Evolutionary conservation across 176 grass and related monocot genomes (phyloP).

Genomic region (Poa annua): DNA sequence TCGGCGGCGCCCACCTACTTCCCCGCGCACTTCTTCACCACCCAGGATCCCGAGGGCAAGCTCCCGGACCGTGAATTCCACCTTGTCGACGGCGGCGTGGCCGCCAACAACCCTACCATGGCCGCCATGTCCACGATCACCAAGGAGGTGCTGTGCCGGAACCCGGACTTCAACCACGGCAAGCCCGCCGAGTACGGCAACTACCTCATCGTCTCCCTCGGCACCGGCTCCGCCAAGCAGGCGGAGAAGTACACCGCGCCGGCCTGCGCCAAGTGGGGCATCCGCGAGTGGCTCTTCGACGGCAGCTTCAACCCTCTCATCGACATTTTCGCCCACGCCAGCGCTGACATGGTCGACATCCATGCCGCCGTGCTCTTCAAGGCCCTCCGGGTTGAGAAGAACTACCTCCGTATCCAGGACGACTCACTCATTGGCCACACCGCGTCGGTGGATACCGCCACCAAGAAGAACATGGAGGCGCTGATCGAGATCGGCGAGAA

Average conservation of each 20-base stretch:
- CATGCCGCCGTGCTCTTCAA: neutral
- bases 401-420: slow-evolving; percentile 78
- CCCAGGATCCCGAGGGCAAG: neutral
- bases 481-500: slow-evolving; percentile 49
- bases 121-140: slow-evolving; percentile 46
- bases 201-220: slow-evolving; percentile 68
- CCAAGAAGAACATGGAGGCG: slow-evolving; percentile 64
- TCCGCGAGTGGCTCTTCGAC: slow-evolving; percentile 53
- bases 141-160: slow-evolving; percentile 47
- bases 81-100: slow-evolving; percentile 67
- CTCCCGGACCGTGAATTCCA: slow-evolving; percentile 29
- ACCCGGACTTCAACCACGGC: slow-evolving; percentile 46
- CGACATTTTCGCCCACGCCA: slow-evolving; percentile 66
- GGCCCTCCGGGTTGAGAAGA: slow-evolving; percentile 24
- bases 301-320: slow-evolving; percentile 53
- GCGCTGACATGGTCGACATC: slow-evolving; percentile 61
- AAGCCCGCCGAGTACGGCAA: slow-evolving; percentile 43
- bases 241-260: slow-evolving; percentile 44
- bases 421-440: slow-evolving; percentile 43
- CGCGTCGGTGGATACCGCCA: slow-evolving; percentile 64
- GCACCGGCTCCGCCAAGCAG: slow-evolving; percentile 48
- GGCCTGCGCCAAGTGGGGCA: slow-evolving; percentile 53
- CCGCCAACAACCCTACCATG: slow-evolving; percentile 71
- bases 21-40: slow-evolving; percentile 56
- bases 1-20: slow-evolving; percentile 69